Conservation (phyloP, 2,329 filamentous ascomycete genomes). For the Fusarium keratoplasticum region DNA sequence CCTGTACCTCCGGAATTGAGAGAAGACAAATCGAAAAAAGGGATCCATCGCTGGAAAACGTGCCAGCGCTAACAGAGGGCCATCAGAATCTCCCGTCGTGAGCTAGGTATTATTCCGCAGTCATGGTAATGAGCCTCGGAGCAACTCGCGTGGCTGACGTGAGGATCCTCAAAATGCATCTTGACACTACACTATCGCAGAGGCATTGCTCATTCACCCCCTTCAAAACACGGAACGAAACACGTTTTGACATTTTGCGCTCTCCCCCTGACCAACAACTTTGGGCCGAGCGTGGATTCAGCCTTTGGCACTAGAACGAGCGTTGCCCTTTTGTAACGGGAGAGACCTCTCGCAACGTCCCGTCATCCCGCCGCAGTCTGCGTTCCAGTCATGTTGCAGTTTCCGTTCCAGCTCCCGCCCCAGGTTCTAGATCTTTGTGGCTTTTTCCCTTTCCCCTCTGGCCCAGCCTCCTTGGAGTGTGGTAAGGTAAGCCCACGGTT, state of each 20-base stretch:
- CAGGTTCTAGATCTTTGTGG: conserved; percentile 2
- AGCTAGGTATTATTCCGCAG: not conserved
- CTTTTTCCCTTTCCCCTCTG: not conserved
- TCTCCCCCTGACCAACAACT: conserved; percentile 18
- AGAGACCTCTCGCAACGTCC: conserved; percentile 40
- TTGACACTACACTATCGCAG: not conserved
- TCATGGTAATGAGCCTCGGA: not conserved
- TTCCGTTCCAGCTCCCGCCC: conserved; percentile 3
- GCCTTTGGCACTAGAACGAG: conserved; percentile 33
- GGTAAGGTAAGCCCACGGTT: conserved; percentile 15
- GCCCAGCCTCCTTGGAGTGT: not conserved
- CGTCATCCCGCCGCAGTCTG: conserved; percentile 30
- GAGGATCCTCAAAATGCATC: not conserved
- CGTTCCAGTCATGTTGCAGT: conserved; percentile 36
- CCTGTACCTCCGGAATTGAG: too few species aligned
- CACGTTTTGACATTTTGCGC: conserved; percentile 2
- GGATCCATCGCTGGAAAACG: not conserved
- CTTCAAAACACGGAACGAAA: not conserved
- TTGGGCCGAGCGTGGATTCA: conserved; percentile 14
- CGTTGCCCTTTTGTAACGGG: conserved; percentile 23
- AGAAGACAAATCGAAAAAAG: not conserved
- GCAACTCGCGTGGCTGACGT: not conserved
- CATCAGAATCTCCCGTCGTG: conserved; percentile 11
- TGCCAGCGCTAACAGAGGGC: conserved; percentile 26
- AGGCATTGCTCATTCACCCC: not conserved